phyloP scores from a whole-genome alignment of 345 rosid species.

The Reutealis trisperma region DNA sequence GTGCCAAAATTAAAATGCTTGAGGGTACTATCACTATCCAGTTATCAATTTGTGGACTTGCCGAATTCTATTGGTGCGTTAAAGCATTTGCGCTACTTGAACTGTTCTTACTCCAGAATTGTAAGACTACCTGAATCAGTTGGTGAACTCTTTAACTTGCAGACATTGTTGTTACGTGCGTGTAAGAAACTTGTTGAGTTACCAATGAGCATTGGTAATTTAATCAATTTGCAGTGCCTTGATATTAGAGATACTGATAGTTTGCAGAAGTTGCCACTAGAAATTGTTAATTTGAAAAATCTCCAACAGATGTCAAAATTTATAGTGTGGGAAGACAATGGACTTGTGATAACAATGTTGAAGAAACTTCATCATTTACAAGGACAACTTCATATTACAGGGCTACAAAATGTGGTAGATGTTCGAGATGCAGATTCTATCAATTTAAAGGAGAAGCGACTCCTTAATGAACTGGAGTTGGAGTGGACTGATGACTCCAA shows the following conservation, averaged over 20 bases:
- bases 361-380: neutral
- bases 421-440: neutral
- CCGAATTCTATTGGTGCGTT: neutral
- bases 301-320: neutral
- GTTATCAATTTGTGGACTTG: neutral
- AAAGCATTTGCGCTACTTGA: constrained; percentile 7
- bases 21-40: neutral
- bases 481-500: neutral
- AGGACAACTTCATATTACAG: neutral
- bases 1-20: constrained; percentile 8
- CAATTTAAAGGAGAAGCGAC: neutral
- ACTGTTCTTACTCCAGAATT: neutral
- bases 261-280: neutral
- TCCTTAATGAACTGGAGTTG: neutral
- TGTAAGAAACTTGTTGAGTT: neutral
- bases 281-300: neutral
- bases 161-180: neutral
- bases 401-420: neutral
- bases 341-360: neutral
- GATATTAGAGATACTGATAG: neutral
- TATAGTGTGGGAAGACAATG: neutral
- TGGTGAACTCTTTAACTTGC: neutral
- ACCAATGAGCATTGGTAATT: neutral
- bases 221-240: neutral
- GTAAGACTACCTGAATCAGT: neutral